Conservation (phyloP, 768 basidiomycete genomes). For the Hygrocybe coccinea region DNA sequence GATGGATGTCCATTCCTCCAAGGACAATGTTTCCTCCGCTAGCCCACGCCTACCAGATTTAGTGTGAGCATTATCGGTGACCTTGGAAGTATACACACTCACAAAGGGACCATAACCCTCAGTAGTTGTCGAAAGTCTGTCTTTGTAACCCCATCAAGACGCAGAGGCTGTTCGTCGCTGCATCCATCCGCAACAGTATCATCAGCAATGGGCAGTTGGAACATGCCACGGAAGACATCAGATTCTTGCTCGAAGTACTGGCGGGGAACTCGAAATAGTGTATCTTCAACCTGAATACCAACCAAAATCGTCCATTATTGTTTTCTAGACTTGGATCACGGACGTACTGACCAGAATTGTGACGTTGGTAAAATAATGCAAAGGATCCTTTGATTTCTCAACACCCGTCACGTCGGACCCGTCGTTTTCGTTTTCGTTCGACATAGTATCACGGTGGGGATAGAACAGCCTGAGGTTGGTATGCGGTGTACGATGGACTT, state of each 20-base stretch:
- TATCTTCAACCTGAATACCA: slow-evolving; percentile 8
- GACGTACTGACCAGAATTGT: too few species aligned
- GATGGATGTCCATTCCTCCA: slow-evolving; percentile 6
- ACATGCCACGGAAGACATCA: slow-evolving; percentile 8
- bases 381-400: too few species aligned
- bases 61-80: background rate
- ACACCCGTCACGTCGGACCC: too few species aligned
- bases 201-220: slow-evolving; percentile 4
- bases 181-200: slow-evolving; percentile 3
- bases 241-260: slow-evolving; percentile 9
- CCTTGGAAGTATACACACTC: too few species aligned
- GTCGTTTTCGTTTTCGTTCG: too few species aligned
- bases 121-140: slow-evolving; percentile 8
- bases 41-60: background rate
- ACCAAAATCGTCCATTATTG: too few species aligned
- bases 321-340: too few species aligned
- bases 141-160: slow-evolving; percentile 7
- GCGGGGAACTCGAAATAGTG: slow-evolving; percentile 9
- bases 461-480: too few species aligned
- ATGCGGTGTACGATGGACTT: too few species aligned
- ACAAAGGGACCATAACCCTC: slow-evolving; percentile 9
- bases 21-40: background rate
- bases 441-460: too few species aligned
- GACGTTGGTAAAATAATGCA: too few species aligned
- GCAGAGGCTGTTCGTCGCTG: slow-evolving; percentile 7